A percentile compares a stretch with the other conserved stretches of the same genome.
phyloP scores from a whole-genome alignment of 78 protist species.

The Pigoraptor vietnamica region DNA sequence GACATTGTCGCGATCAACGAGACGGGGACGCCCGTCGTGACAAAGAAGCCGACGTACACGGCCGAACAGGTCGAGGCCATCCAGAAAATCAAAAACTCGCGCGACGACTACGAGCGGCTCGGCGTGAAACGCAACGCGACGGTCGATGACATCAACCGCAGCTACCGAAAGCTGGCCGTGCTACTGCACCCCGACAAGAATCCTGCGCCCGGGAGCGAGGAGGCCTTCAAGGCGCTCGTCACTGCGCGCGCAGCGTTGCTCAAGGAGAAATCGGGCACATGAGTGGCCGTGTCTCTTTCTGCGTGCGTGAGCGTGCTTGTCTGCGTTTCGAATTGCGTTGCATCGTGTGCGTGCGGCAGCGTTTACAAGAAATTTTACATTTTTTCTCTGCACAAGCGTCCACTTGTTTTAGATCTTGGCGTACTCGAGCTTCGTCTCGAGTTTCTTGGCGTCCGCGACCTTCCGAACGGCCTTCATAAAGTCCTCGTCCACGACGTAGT shows the following conservation, averaged over 20 bases:
- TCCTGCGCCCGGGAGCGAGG: not conserved
- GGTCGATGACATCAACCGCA: constrained; percentile 55
- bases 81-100: not conserved
- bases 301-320: no score
- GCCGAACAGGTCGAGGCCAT: not conserved
- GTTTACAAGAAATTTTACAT: not conserved
- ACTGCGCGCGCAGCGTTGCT: not conserved
- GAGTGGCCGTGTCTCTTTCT: not conserved
- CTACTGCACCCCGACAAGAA: constrained; percentile 95
- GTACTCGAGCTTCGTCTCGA: constrained; percentile 85
- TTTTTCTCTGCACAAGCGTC: not conserved
- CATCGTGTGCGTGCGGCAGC: not conserved
- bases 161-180: constrained; percentile 84
- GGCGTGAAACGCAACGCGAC: constrained; percentile 62
- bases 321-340: not conserved
- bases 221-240: not conserved
- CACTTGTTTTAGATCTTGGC: constrained; percentile 39
- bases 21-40: not conserved
- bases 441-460: constrained; percentile 91
- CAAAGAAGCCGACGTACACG: not conserved
- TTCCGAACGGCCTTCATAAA: constrained; percentile 97
- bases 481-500: constrained; percentile 89
- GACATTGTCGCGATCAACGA: not conserved
- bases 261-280: not conserved
- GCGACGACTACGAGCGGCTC: constrained; percentile 27